A percentile compares a stretch with the other conserved stretches of the same genome.
Conservation (phyloP, 108 stramenopile genomes). For the Aurantiochytrium sp. region DNA sequence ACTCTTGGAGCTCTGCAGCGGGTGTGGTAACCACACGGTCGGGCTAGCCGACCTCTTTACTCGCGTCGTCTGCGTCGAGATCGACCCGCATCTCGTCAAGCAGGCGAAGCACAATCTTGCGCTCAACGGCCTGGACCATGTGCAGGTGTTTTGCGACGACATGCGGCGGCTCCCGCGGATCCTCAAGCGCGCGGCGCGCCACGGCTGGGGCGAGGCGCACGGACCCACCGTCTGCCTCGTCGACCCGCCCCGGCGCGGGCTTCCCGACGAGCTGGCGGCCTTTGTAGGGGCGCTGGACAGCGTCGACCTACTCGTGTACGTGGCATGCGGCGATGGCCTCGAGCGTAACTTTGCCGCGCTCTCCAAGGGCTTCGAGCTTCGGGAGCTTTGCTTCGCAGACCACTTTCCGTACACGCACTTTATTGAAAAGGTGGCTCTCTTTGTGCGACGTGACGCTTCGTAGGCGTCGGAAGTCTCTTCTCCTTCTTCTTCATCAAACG, state of each 20-base stretch:
- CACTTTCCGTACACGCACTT: slow-evolving; percentile 23
- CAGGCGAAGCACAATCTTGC: background rate
- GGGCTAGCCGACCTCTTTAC: background rate
- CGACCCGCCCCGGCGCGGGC: background rate
- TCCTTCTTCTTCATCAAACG: background rate
- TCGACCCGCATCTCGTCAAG: background rate
- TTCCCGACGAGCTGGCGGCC: background rate
- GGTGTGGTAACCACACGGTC: background rate
- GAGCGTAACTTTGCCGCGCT: background rate
- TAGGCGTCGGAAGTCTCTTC: background rate
- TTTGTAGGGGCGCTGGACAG: background rate
- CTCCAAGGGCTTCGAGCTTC: background rate
- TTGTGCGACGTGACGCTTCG: background rate
- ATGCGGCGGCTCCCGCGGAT: background rate
- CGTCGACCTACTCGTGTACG: background rate
- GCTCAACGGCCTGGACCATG: background rate
- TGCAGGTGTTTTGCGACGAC: background rate
- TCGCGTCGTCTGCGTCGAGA: background rate
- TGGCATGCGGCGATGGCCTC: slow-evolving; percentile 16
- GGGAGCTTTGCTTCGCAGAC: background rate
- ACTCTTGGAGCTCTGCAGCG: background rate
- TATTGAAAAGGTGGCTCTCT: slow-evolving; percentile 6
- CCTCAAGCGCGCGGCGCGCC: background rate
- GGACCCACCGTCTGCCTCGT: background rate
- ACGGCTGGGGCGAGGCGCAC: background rate